Percentiles rank a stretch among this genome's conserved stretches.
phyloP scores from a whole-genome alignment of 805 yeast species.

The Ascoidea tarda region DNA sequence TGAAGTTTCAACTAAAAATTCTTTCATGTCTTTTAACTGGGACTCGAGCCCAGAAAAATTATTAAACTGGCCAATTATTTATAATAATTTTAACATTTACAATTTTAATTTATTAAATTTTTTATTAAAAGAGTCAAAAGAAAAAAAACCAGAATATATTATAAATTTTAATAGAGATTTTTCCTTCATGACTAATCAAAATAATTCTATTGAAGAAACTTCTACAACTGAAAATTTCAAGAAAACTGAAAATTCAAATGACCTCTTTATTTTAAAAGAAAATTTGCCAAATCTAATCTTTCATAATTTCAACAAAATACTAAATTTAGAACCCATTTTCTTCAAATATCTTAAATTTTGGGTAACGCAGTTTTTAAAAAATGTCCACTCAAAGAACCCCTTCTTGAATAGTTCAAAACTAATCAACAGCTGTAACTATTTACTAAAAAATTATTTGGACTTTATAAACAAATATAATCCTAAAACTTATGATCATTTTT shows the following conservation, averaged over 20 bases:
- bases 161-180: neutral
- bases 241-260: neutral
- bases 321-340: slow-evolving; percentile 5
- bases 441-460: slow-evolving; percentile 1
- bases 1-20: no score
- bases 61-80: neutral
- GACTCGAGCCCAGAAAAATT: neutral
- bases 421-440: slow-evolving; percentile 1
- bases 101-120: no score
- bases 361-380: slow-evolving; percentile 5
- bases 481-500: neutral
- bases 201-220: neutral
- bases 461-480: slow-evolving; percentile 2
- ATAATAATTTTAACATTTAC: no score
- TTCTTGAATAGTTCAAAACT: slow-evolving; percentile 5
- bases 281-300: slow-evolving; percentile 2
- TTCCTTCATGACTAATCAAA: neutral
- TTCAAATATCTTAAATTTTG: slow-evolving; percentile 5
- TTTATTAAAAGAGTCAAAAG: neutral
- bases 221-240: neutral
- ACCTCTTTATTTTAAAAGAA: neutral
- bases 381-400: slow-evolving; percentile 9
- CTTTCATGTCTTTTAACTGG: neutral
- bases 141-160: neutral
- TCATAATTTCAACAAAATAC: slow-evolving; percentile 1